These are phyloP conservation scores for Tuber umbilicatum DNA, from an alignment of 495 filamentous ascomycete genomes.

Conservation along the genomic window DNA sequence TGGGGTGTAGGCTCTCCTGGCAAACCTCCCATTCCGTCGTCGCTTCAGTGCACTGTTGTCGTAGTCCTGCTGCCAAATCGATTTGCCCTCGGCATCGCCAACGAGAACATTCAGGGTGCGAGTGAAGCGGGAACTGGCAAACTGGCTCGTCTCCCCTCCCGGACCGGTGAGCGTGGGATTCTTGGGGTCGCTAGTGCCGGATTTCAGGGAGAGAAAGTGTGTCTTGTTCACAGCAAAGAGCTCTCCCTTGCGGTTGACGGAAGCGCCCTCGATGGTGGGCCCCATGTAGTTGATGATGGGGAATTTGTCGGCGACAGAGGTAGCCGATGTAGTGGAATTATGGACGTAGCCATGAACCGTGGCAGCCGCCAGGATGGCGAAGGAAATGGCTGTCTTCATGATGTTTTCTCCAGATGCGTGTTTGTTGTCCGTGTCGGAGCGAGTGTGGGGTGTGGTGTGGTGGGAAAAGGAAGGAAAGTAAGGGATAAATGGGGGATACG, in stretches of 20 bases:
- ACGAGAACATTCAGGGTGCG: conserved; percentile 9
- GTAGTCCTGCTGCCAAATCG: conserved; percentile 12
- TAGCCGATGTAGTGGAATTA: neutral
- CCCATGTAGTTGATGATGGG: conserved; percentile 6
- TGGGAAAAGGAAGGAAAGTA: neutral
- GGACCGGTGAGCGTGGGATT: conserved; percentile 9
- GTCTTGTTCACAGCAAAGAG: conserved; percentile 28
- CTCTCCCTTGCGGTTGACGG: conserved; percentile 17
- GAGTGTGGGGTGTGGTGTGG: neutral
- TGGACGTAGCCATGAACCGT: neutral
- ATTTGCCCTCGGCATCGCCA: conserved; percentile 15
- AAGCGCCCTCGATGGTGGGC: conserved; percentile 13
- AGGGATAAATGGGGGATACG: neutral
- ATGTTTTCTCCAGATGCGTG: neutral
- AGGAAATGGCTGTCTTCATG: conserved; percentile 13
- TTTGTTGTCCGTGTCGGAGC: neutral
- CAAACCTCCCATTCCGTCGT: neutral
- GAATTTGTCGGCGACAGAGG: conserved; percentile 13
- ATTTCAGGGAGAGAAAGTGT: conserved; percentile 14
- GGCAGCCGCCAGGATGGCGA: conserved; percentile 12
- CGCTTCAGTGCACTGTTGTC: neutral
- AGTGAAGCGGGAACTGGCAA: conserved; percentile 22
- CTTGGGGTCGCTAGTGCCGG: neutral
- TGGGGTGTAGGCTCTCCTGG: conserved; percentile 3
- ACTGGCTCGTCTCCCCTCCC: neutral